A percentile compares a stretch with the other conserved stretches of the same genome.
Conservation (phyloP, 768 basidiomycete genomes). For the Ramaria sp. region DNA sequence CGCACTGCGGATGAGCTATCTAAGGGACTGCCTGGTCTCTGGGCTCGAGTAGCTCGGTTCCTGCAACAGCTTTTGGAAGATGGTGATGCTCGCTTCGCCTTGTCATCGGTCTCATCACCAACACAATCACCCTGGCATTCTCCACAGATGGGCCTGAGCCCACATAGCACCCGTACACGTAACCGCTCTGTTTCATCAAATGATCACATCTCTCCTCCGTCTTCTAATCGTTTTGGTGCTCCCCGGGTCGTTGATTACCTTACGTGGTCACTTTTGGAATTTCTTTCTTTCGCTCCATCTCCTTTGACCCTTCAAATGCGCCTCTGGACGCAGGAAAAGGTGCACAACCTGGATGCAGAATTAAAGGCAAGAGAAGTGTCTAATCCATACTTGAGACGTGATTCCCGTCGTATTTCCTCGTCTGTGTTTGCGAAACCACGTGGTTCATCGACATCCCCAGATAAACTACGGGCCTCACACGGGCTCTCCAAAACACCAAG, state of each 20-base stretch:
- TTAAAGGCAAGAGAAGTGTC: conserved; percentile 25
- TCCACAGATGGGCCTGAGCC: conserved; percentile 8
- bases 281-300: conserved; percentile 48
- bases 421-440: conserved; percentile 14
- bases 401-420: conserved; percentile 13
- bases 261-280: conserved; percentile 62
- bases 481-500: background rate
- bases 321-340: conserved; percentile 52
- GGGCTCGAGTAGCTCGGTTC: conserved; percentile 48
- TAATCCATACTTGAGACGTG: background rate
- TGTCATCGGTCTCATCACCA: conserved; percentile 15
- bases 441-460: conserved; percentile 9
- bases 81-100: conserved; percentile 52
- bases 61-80: conserved; percentile 40
- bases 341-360: conserved; percentile 41
- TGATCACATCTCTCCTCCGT: background rate
- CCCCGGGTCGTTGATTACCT: conserved; percentile 62
- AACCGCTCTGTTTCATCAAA: background rate
- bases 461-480: conserved; percentile 7
- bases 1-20: conserved; percentile 54
- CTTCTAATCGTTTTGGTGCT: background rate
- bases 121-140: conserved; percentile 18
- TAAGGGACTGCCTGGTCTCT: conserved; percentile 41
- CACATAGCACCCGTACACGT: background rate
- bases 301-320: conserved; percentile 60